Base-by-base conservation (phyloP, 345 rosid species). In the Hibiscus tridactylites region DNA sequence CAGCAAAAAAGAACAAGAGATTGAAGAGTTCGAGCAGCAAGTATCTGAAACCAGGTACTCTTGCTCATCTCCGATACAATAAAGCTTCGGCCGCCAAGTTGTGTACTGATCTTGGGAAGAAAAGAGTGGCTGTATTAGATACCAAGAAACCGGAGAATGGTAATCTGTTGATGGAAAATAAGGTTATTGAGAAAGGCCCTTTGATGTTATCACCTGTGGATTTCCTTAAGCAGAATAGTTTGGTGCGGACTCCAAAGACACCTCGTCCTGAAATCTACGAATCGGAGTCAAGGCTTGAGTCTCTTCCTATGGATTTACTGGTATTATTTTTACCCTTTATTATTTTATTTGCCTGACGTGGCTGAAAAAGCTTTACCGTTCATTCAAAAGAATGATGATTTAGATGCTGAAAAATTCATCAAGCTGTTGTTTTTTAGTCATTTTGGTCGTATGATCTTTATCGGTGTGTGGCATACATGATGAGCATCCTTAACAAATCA, bases 301-400 rank as follows among this genome's bases (percentile, higher is more conserved):
- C 90, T 77, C 97, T 94, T 65, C 96, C 95, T 53, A 85, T 88
- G 88, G 98, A 91, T 74, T 62, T 94, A 69, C 79, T 94, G 97
- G 98, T 93, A 87, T 65, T 28, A 15, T 44, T 71, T 8, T 26
- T 47, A 72, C 60, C 62, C 62, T 58, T 58, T 19, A 7, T 28
- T 3, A 7, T 52, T 65, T 21, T 31, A 44, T 21, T 68, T 47
- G 70, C 15, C 26, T 46, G 11, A 19, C 33, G 1, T 26, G 37
- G 39, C 59, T 49, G 39, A 16, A 67, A 65, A 44, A 44, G 33
- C 5, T 65, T 67, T 47, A 28, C 54, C 6, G 9, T 53, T 65
- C 35, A 6, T 19, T 44, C 13, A 13, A 15, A 49, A 13, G 3
- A 29, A 2, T 28, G 15, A 9, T 49, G 26, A 29, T 29, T 46